Conservation (phyloP, 176 grass and related monocot genomes). For the Aegilops bicornis region DNA sequence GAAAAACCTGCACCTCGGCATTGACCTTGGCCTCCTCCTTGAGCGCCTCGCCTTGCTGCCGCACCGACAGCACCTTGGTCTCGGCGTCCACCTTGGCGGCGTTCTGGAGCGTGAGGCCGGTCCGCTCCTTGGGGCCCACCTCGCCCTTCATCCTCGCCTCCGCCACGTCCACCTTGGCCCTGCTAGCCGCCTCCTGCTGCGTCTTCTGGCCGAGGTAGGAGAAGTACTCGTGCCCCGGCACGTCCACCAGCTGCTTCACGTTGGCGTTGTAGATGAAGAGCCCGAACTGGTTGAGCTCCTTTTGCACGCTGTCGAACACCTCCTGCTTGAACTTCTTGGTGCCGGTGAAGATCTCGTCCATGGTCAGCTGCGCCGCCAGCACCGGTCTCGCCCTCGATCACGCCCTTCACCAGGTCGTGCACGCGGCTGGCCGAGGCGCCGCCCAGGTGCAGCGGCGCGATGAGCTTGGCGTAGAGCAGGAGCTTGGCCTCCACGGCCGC, state of each 20-base stretch:
- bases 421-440: neutral
- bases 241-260: too few relatives aligned
- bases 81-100: neutral
- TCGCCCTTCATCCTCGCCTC: neutral
- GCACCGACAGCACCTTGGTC: too few relatives aligned
- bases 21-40: neutral
- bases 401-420: neutral
- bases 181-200: neutral
- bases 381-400: neutral
- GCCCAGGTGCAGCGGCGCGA: neutral
- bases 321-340: too few relatives aligned
- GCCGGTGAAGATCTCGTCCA: neutral
- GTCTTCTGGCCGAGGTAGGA: neutral
- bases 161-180: neutral
- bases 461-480: neutral
- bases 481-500: neutral
- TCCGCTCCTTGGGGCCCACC: neutral
- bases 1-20: neutral
- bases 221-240: too few relatives aligned
- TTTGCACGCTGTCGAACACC: too few relatives aligned
- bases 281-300: too few relatives aligned
- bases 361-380: neutral
- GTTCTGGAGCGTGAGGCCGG: neutral
- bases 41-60: too few relatives aligned
- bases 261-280: too few relatives aligned